Conservation (phyloP, 345 rosid species). For the Nasturtium officinale region DNA sequence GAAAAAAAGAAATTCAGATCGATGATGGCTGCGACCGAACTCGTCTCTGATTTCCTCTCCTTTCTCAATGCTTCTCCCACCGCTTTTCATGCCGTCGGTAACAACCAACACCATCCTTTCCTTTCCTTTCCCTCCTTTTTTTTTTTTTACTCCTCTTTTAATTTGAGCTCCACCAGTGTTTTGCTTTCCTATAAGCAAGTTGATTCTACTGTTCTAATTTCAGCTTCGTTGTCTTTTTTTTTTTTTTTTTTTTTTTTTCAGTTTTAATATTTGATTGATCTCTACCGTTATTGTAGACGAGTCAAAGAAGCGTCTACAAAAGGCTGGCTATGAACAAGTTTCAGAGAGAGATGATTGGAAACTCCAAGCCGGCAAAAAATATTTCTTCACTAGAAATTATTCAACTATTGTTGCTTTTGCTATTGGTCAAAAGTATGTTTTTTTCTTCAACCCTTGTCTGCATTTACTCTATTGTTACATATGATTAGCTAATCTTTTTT, state of each 20-base stretch:
- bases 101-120: background rate
- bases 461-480: background rate
- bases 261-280: background rate
- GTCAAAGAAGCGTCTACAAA: slow-evolving; percentile 65
- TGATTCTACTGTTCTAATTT: background rate
- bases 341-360: slow-evolving; percentile 88
- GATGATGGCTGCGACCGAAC: slow-evolving; percentile 30
- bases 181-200: no score
- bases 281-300: slow-evolving; percentile 53
- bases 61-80: slow-evolving; percentile 95
- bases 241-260: no score
- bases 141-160: background rate
- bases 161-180: no score
- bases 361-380: slow-evolving; percentile 75
- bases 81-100: slow-evolving; percentile 99
- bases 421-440: slow-evolving; percentile 84
- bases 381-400: slow-evolving; percentile 88
- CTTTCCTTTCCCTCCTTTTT: no score
- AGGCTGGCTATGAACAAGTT: slow-evolving; percentile 74
- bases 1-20: background rate
- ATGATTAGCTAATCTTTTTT: background rate
- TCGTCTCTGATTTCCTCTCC: slow-evolving; percentile 66
- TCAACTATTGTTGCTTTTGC: slow-evolving; percentile 95
- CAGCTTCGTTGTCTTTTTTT: background rate
- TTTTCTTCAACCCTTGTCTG: no score